Base-by-base conservation (phyloP, 2,329 filamentous ascomycete species). In the Penicillium sclerotigenum region DNA sequence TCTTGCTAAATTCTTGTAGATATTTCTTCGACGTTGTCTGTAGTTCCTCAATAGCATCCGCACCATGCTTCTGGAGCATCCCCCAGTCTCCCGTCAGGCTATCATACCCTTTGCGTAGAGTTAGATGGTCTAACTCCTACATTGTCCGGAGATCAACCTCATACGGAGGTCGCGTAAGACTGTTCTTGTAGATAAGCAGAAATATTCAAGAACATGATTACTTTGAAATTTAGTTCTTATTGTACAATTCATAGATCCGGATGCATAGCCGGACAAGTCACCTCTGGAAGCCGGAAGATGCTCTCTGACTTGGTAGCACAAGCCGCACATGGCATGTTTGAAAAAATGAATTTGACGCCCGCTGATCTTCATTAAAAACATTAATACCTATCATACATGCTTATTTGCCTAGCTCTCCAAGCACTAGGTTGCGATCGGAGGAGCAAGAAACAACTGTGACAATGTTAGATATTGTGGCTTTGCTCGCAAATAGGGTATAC, bases 381-480 rank as follows among this genome's bases (percentile, higher is more conserved):
- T 54, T 53, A 60, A 47, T 47, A 46, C 43, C 56, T 36, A 45
- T 58, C 34, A 49, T 37, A n/a, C 36, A 50, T 54, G 52, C 40
- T 77, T 83, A 85, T 81, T 80, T 87, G 79, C 80, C 80, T 58
- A 96, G 78, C 76, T 96, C 91, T 57, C 91, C 91, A 6, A 96
- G 80, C 62, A 96, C 81, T 70, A 96, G 82, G 41, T 84, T 93
- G 47, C 90, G 85, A 77, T 96, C 91, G n/a, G 91, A 94, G 9
- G 91, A 96, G 28, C 87, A 90, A 53, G 91, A 94, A 41, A 96
- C 82, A 73, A 96, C 91, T 96, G 51, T 11, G 29, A 49, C 52
- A 5, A 24, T 10, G 56, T 71, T 61, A 71, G 67, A 36, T 47
- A 49, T 34, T 36, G 6, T 36, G 11, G 18, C 31, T 5, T 36